phyloP scores from a whole-genome alignment of 257 asterid species.

The Schizonepeta tenuifolia region DNA sequence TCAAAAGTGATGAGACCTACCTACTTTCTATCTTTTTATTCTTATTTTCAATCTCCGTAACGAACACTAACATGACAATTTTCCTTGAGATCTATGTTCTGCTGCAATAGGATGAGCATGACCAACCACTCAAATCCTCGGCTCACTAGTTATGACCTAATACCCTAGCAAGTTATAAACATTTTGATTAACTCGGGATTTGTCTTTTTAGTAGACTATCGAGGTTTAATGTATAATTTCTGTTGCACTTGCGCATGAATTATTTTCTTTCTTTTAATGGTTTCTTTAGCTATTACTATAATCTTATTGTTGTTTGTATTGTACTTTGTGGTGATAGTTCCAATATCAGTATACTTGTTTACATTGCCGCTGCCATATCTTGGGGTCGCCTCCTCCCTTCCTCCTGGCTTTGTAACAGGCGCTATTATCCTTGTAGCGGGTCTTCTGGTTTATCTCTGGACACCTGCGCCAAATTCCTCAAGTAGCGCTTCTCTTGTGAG shows the following conservation, averaged over 20 bases:
- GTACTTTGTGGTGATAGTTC: constrained; percentile 55
- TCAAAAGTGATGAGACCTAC: too few relatives aligned
- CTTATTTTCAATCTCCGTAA: too few relatives aligned
- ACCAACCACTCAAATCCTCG: neutral
- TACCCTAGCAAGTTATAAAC: neutral
- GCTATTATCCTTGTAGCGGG: constrained; percentile 70
- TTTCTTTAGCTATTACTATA: neutral
- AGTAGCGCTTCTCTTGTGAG: constrained; percentile 40
- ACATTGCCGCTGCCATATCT: constrained; percentile 92
- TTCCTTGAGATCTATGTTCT: neutral
- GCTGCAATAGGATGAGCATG: neutral
- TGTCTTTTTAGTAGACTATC: neutral
- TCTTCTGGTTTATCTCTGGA: constrained; percentile 69
- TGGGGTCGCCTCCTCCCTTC: constrained; percentile 82
- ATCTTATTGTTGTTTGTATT: constrained; percentile 24
- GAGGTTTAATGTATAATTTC: neutral
- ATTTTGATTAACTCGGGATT: neutral
- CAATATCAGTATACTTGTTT: constrained; percentile 80
- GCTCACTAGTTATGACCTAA: neutral
- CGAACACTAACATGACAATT: too few relatives aligned
- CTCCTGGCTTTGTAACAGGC: constrained; percentile 86
- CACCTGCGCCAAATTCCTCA: constrained; percentile 50
- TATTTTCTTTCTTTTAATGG: neutral
- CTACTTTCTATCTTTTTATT: too few relatives aligned
- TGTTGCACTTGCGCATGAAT: neutral